phyloP scores from a whole-genome alignment of 2,329 filamentous ascomycete species.

The Botrytis fragariae region DNA sequence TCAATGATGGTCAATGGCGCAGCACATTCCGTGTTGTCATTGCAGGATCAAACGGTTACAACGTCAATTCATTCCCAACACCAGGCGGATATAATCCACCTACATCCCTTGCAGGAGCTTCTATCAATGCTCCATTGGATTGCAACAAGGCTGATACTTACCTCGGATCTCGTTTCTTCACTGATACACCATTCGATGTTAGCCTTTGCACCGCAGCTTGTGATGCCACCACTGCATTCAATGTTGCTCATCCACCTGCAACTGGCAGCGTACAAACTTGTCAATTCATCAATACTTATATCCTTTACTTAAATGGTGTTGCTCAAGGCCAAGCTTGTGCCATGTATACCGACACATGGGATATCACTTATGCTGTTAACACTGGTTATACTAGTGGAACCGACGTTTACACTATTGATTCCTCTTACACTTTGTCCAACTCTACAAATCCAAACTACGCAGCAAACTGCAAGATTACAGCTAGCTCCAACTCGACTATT shows the following conservation, averaged over 20 bases:
- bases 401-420: neutral
- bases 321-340: conserved; percentile 13
- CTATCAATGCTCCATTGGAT: conserved; percentile 6
- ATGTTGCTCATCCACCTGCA: conserved; percentile 1
- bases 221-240: conserved; percentile 4
- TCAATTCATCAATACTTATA: conserved; percentile 15
- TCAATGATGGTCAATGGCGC: conserved; percentile 38
- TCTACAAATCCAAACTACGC: conserved; percentile 3
- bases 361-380: conserved; percentile 4
- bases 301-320: conserved; percentile 8
- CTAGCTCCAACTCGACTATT: neutral
- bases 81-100: neutral
- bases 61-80: conserved; percentile 29
- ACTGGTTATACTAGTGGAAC: neutral
- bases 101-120: neutral
- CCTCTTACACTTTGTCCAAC: conserved; percentile 9
- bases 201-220: conserved; percentile 7
- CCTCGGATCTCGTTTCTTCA: conserved; percentile 11
- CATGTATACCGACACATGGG: conserved; percentile 7
- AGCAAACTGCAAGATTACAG: neutral
- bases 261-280: neutral
- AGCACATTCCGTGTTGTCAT: conserved; percentile 42
- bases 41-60: conserved; percentile 45
- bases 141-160: conserved; percentile 7
- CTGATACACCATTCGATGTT: conserved; percentile 10